These are phyloP conservation scores for Gnaphalium uliginosum DNA, from an alignment of 129 eudicot genomes.

Conservation along the genomic window DNA sequence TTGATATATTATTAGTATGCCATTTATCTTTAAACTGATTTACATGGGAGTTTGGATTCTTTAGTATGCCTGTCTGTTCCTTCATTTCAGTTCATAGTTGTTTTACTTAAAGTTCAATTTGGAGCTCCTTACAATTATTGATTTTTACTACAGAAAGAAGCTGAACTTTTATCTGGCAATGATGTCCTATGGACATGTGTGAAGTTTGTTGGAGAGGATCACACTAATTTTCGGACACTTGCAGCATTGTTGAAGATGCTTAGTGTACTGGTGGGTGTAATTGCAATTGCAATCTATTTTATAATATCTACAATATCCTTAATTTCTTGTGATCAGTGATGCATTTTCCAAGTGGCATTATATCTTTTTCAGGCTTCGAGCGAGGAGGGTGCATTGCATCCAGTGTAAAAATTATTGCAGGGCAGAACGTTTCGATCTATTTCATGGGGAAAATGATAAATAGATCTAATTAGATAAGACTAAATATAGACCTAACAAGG, in stretches of 20 bases:
- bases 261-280: constrained; percentile 67
- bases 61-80: no score
- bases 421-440: constrained; percentile 77
- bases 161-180: constrained; percentile 86
- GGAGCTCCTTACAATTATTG: constrained; percentile 5
- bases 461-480: no score
- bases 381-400: constrained; percentile 85
- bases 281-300: not conserved
- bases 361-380: constrained; percentile 65
- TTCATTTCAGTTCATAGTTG: not conserved
- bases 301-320: not conserved
- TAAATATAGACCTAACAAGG: no score
- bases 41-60: no score
- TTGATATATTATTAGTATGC: not conserved
- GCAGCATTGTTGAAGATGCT: constrained; percentile 53
- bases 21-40: not conserved
- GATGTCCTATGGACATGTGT: constrained; percentile 94
- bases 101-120: constrained; percentile 2
- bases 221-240: constrained; percentile 57
- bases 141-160: constrained; percentile 65
- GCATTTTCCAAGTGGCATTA: not conserved
- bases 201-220: constrained; percentile 93
- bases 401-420: constrained; percentile 76
- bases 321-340: not conserved
- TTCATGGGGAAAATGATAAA: no score